Base-by-base conservation (phyloP, 2,329 filamentous ascomycete species). In the Hypoxylon sp. region DNA sequence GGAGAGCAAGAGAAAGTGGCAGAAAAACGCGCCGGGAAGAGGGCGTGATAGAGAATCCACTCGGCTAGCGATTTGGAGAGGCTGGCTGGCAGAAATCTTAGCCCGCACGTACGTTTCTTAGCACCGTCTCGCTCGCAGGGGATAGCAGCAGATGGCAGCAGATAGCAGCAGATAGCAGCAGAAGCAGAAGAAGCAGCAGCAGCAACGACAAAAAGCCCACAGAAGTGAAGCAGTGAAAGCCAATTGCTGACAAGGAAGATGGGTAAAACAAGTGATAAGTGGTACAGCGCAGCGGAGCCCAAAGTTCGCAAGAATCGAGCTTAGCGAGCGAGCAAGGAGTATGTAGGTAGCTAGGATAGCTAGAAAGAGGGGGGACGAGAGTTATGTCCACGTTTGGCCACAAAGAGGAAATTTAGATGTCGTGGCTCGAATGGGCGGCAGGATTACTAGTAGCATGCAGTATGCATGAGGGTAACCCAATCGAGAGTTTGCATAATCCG, bases 351-450 rank as follows among this genome's bases (percentile, higher is more conserved):
- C n/a, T n/a, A n/a, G n/a, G n/a, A n/a, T n/a, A n/a, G n/a, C n/a
- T n/a, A 25, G 9, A 5, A 44, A 38, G 55, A 59, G 53, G 57
- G 59, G 59, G 55, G 46, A 58, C 37, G 59, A 62, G 59, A 62
- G 54, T 59, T 56, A 51, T 56, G 55, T 63, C 63, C 66, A 67
- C 63, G 67, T 68, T 63, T 60, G 63, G 60, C 60, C 62, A 61
- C 60, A 66, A 57, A 51, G 61, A 56, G 51, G 59, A 56, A 65
- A 61, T 51, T 61, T 62, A 38, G 59, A 55, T 70, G 68, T 70
- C 68, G 68, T 70, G 68, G 68, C 68, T 70, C 68, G 67, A 70
- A 70, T 70, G 61, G 63, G 57, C 62, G 63, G 61, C 61, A 61
- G 59, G 63, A 60, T 62, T 62, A 62, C 63, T 65, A 65, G 63